Base-by-base conservation (phyloP, 108 stramenopile genomes). In the Discostella stelligeroides region DNA sequence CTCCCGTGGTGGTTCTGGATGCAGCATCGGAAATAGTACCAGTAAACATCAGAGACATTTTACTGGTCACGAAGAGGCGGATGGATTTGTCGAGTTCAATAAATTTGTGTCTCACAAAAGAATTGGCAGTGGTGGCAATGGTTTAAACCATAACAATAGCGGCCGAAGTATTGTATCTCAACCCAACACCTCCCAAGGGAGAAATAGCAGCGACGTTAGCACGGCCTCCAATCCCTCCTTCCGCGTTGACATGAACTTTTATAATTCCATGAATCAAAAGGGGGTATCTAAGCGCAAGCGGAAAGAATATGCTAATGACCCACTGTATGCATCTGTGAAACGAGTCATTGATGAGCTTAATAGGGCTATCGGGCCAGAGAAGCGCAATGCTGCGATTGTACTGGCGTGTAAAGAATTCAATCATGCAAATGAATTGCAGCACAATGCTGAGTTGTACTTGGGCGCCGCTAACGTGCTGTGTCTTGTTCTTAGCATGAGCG, bases 401-500 rank as follows among this genome's bases (percentile, higher is more conserved):
- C 80, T 74, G 38, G 87, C 86, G 11, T 84, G 82, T 66, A 69
- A 66, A 12, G 85, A 86, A 34, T 92, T 92, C 69, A 85, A 89
- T 65, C 89, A 90, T 56, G 50, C 49, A 10, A 82, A 89, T 63
- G 85, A 85, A 10, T n/a, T 29, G 15, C 53, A 63, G 58, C 92
- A 91, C 66, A 88, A 86, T 40, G 75, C 79, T 10, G 90, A 89
- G 45, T 72, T 94, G 17, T 77, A 83, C 30, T 60, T 82, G 14
- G 92, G 92, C 12, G 87, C 88, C 24, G 87, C 90, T 1, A 66
- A 70, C 20, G 86, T 81, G 21, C 76, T 94, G 5, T 74, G 80
- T 24, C 80, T 87, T 7, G 66, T 83, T 10, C 84, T 94, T 12
- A 73, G 62, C 49, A 80, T 79, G 68, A 66, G 84, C 53, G 69